Evolutionary conservation across 352 stramenopile genomes (phyloP).

Genomic region (Phytophthora cactorum): DNA sequence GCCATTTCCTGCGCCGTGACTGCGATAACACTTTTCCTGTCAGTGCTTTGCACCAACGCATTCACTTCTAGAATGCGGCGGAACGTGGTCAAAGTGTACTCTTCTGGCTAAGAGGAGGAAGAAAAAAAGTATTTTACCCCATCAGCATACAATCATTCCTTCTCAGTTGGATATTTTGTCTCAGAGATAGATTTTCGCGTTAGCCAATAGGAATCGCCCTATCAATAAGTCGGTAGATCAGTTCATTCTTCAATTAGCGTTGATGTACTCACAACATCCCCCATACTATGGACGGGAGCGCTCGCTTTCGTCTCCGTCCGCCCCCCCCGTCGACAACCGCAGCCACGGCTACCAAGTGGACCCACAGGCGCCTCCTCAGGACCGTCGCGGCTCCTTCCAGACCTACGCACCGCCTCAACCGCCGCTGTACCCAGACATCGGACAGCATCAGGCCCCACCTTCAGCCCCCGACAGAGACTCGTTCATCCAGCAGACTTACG

Average conservation of each 20-base stretch:
- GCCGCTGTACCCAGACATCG: conserved; percentile 33
- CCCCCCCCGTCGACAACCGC: conserved; percentile 37
- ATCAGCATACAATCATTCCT: neutral
- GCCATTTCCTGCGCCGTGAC: conserved; percentile 40
- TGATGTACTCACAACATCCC: conserved; percentile 32
- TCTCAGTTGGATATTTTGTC: conserved; percentile 8
- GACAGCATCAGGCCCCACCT: conserved; percentile 8
- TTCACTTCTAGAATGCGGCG: conserved; percentile 56
- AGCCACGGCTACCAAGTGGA: conserved; percentile 29
- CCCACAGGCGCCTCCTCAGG: conserved; percentile 19
- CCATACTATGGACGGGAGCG: conserved; percentile 25
- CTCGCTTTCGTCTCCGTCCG: conserved; percentile 46
- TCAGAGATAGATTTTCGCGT: neutral
- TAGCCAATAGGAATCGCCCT: conserved; percentile 1
- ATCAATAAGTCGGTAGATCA: neutral
- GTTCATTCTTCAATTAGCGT: conserved; percentile 22
- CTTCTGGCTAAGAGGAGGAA: conserved; percentile 9
- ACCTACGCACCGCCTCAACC: conserved; percentile 24
- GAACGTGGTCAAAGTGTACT: conserved; percentile 70
- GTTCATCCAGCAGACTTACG: conserved; percentile 18
- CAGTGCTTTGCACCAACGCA: conserved; percentile 39
- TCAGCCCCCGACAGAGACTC: conserved; percentile 21
- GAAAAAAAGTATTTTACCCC: neutral
- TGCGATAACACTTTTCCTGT: conserved; percentile 34
- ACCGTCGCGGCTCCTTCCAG: conserved; percentile 39